Evolutionary conservation across 371 early-diverging fungal genomes (phyloP), one percentile per base, ranked within the genome.

Genomic region (Capillidium heterosporum): DNA sequence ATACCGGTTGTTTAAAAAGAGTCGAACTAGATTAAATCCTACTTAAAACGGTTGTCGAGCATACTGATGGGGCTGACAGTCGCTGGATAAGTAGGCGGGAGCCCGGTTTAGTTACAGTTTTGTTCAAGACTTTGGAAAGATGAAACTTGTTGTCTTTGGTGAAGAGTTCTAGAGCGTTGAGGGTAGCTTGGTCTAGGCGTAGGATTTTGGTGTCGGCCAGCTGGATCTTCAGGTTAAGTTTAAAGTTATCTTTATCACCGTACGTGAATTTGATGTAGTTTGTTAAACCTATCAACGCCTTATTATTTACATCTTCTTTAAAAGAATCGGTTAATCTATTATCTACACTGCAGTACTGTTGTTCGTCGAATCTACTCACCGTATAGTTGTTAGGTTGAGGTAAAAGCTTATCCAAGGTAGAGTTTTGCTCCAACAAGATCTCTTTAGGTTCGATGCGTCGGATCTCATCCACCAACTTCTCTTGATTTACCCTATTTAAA

Each of bases 391-490:
- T 0, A 91, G 91, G 29, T 69, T 60, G 59, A 88, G 82, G 26
- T 15, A 44, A 44, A 19, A 44, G 19, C 44, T 44, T 44, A 7
- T 19, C 23, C 19, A 44, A 44, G 5, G 8, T 19, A 10, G 51
- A 27, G 31, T 71, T 61, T 1, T 62, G 60, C 1, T 61, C 59
- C 1, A 55, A 24, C 17, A 85, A 52, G 17, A 91, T 77, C 65
- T 94, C 95, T 23, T 77, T 71, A 0, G 95, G 95, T 24, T 80
- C 73, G 41, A 94, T 86, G 27, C 89, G 78, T 1, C 84, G 80
- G 47, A 91, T 58, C 57, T 89, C 87, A 15, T 78, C 72, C 3
- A 67, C 65, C 13, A 94, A 68, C 0, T 65, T 60, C 0, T 61
- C 61, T 2, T 71, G 29, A 0, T 64, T 62, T 0, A 82, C 73